Percentiles rank a stretch among this genome's conserved stretches.
These are phyloP conservation scores for Gypsophila paniculata DNA, from an alignment of 179 eudicot genomes.

Conservation along the genomic window DNA sequence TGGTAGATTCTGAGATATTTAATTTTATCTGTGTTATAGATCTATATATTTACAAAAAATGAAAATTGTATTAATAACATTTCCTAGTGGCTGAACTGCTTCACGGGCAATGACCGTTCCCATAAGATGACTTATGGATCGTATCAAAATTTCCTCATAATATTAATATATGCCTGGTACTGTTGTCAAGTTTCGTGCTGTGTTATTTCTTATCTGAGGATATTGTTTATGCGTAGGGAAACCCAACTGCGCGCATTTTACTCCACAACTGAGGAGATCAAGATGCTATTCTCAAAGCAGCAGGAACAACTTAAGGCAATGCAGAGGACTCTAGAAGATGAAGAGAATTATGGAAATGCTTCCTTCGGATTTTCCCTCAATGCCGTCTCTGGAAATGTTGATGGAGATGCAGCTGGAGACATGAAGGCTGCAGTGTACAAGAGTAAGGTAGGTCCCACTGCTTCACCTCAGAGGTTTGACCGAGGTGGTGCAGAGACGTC, in stretches of 20 bases:
- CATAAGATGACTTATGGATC: neutral
- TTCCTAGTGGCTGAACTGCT: neutral
- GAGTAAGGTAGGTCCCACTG: conserved; percentile 33
- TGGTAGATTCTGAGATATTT: neutral
- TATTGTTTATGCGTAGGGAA: conserved; percentile 51
- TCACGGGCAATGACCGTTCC: neutral
- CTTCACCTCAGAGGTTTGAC: conserved; percentile 32
- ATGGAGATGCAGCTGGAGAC: conserved; percentile 22
- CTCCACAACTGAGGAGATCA: conserved; percentile 92
- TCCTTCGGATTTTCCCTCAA: conserved; percentile 56
- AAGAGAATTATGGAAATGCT: conserved; percentile 67
- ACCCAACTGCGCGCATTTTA: conserved; percentile 94
- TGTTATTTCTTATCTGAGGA: conserved; percentile 5
- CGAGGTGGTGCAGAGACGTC: conserved; percentile 43
- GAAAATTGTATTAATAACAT: neutral
- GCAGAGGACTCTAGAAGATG: conserved; percentile 93
- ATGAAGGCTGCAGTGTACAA: conserved; percentile 35
- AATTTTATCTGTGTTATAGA: neutral
- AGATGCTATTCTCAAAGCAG: conserved; percentile 66
- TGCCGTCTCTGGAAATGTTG: conserved; percentile 24
- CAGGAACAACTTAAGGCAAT: conserved; percentile 92
- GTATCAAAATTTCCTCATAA: neutral
- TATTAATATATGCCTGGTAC: neutral
- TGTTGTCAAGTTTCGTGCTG: neutral
- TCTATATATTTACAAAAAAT: neutral